Conservation (phyloP, 1,284 basidiomycete genomes). For the Ganoderma leucocontextum region DNA sequence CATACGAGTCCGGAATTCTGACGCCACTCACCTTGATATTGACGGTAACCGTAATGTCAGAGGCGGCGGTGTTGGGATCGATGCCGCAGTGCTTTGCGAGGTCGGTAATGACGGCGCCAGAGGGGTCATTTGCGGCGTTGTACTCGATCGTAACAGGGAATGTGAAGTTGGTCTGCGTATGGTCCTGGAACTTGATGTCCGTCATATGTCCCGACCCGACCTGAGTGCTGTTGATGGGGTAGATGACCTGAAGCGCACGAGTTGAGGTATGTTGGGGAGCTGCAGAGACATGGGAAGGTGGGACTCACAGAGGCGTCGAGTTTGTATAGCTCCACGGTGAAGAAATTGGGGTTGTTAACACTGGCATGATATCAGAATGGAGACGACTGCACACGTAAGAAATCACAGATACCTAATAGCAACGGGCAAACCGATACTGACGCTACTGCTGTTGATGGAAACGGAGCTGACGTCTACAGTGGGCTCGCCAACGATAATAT, state of each 20-base stretch:
- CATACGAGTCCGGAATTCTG: no score
- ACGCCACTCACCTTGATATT: constrained; percentile 61
- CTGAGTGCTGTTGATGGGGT: constrained; percentile 74
- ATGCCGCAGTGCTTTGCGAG: constrained; percentile 76
- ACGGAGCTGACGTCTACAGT: constrained; percentile 51
- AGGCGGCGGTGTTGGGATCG: constrained; percentile 46
- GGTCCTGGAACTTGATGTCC: constrained; percentile 70
- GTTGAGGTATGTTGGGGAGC: background rate
- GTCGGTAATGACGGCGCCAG: constrained; percentile 68
- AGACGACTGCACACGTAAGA: background rate
- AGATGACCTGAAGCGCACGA: constrained; percentile 60
- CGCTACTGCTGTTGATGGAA: constrained; percentile 47
- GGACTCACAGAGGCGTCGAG: constrained; percentile 71
- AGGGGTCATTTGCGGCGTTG: constrained; percentile 66
- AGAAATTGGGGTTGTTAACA: constrained; percentile 89
- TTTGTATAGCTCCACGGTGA: constrained; percentile 74
- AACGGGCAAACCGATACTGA: constrained; percentile 72
- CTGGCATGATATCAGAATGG: constrained; percentile 47
- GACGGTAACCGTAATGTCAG: constrained; percentile 74
- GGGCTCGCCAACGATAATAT: constrained; percentile 66
- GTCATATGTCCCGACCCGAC: constrained; percentile 74
- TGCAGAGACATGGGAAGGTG: background rate
- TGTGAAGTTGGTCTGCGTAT: constrained; percentile 76
- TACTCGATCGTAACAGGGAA: constrained; percentile 87
- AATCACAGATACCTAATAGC: constrained; percentile 57